Evolutionary conservation across 78 protist genomes (phyloP), one percentile per base, ranked within the genome.

Genomic region (Dictyostelium brefeldianum): DNA sequence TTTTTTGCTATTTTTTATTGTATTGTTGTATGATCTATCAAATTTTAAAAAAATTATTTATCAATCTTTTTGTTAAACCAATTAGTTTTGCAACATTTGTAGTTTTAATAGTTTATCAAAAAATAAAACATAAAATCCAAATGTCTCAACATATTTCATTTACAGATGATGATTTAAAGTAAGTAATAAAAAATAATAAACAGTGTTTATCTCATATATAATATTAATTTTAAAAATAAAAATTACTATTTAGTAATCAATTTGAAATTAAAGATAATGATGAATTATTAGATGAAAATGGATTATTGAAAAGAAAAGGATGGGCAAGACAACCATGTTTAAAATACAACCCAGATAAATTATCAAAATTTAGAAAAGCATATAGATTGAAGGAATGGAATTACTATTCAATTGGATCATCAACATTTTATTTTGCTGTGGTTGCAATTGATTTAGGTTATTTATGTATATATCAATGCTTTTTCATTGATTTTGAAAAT

Each of bases 321-420:
- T 85, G 92, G 92, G 25, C 92, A 25, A 73, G 92, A 73, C 81
- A 85, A 43, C 82, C 83, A 4, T 46, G 20, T 18, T 48, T 85
- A 43, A 85, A 73, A 15, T 85, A 85, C 47, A 85, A 85, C 9
- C 92, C 92, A 75, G 29, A 73, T 8, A 62, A 27, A 18, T 75
- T 85, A 29, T 46, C 84, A 46, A 53, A 53, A 47, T 85, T 73
- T 56, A 73, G 48, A 62, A 51, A 46, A 46, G 62, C 78, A 46
- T 85, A 50, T 27, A 73, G 92, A 43, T 59, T 85, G 27, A 85
- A 85, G 64, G 92, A 85, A 62, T 85, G 92, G 92, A 85, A 85
- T 48, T 85, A 85, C 48, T 85, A 85, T 59, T 51, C 83, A 5
- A 27, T 85, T 41, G 92, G 81, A 18, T 74, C 80, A 1, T 50